Percentiles rank a stretch among this genome's conserved stretches.
phyloP scores from a whole-genome alignment of 1,284 basidiomycete species.

The Leccinum insigne region DNA sequence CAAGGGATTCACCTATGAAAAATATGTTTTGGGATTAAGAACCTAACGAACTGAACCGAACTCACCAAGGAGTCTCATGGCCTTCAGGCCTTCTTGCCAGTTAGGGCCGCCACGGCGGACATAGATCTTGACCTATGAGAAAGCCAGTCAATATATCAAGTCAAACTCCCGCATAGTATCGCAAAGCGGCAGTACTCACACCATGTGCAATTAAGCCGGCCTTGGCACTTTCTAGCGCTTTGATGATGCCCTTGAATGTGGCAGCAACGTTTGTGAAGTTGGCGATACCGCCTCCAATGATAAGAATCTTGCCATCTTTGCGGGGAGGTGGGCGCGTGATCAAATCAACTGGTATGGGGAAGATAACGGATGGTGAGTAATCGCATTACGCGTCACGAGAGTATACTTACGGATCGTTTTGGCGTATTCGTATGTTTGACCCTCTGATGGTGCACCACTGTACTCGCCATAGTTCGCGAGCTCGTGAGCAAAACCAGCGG shows the following conservation, averaged over 20 bases:
- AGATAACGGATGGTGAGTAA: conserved; percentile 4
- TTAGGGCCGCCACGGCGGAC: conserved; percentile 99
- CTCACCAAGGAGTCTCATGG: conserved; percentile 91
- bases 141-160: background rate
- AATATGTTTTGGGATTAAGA: background rate
- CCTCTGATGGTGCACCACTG: conserved; percentile 97
- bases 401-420: conserved; percentile 86
- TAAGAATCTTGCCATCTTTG: conserved; percentile 94
- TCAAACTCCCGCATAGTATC: background rate
- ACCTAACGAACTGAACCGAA: background rate
- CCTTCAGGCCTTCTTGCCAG: conserved; percentile 99
- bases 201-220: conserved; percentile 76
- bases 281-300: conserved; percentile 99
- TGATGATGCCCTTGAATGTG: conserved; percentile 99
- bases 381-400: background rate
- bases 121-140: conserved; percentile 80
- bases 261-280: conserved; percentile 99
- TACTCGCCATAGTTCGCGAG: conserved; percentile 99
- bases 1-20: conserved; percentile 79
- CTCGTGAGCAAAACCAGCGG: conserved; percentile 95
- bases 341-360: conserved; percentile 67
- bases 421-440: conserved; percentile 99
- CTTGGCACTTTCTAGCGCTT: conserved; percentile 95
- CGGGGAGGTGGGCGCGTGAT: conserved; percentile 90
- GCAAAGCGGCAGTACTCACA: conserved; percentile 12